phyloP scores from a whole-genome alignment of 352 stramenopile species.

The Elongisporangium undulatum region DNA sequence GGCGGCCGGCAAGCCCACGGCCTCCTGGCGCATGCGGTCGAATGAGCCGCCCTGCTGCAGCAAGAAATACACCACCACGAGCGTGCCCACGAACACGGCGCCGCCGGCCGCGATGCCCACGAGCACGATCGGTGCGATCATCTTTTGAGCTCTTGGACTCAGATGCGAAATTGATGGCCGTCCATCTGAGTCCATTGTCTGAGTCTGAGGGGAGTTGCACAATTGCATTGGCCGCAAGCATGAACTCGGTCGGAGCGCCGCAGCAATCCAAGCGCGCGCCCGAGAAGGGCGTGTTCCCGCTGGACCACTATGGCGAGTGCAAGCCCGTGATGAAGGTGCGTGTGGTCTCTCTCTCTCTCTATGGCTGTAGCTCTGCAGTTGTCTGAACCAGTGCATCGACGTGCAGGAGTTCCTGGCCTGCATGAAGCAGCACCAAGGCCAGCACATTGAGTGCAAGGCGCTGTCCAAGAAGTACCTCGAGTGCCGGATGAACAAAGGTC shows the following conservation, averaged over 20 bases:
- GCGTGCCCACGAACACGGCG: constrained; percentile 79
- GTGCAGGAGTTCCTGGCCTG: constrained; percentile 74
- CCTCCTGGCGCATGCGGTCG: constrained; percentile 80
- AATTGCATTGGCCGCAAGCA: constrained; percentile 15
- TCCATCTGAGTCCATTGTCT: neutral
- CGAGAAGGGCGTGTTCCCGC: constrained; percentile 88
- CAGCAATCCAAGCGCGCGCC: constrained; percentile 71
- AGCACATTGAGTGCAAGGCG: constrained; percentile 89
- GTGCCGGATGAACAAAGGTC: constrained; percentile 86
- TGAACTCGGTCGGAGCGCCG: constrained; percentile 78
- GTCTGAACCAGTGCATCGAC: neutral
- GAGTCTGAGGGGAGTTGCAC: constrained; percentile 1
- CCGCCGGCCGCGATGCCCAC: constrained; percentile 77
- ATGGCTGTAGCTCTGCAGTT: neutral
- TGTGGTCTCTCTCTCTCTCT: neutral
- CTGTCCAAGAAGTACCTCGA: constrained; percentile 84
- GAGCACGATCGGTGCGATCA: constrained; percentile 54
- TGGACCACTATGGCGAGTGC: constrained; percentile 90
- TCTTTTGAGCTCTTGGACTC: constrained; percentile 9
- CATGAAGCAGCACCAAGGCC: constrained; percentile 74
- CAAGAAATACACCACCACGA: constrained; percentile 81
- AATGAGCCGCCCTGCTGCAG: constrained; percentile 84
- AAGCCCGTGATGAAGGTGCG: constrained; percentile 80
- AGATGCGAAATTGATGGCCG: neutral
- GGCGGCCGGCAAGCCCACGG: constrained; percentile 49